A percentile compares a stretch with the other conserved stretches of the same genome.
phyloP scores from a whole-genome alignment of 139 green algal genomes.

The Deuterostichococcus epilithicus region DNA sequence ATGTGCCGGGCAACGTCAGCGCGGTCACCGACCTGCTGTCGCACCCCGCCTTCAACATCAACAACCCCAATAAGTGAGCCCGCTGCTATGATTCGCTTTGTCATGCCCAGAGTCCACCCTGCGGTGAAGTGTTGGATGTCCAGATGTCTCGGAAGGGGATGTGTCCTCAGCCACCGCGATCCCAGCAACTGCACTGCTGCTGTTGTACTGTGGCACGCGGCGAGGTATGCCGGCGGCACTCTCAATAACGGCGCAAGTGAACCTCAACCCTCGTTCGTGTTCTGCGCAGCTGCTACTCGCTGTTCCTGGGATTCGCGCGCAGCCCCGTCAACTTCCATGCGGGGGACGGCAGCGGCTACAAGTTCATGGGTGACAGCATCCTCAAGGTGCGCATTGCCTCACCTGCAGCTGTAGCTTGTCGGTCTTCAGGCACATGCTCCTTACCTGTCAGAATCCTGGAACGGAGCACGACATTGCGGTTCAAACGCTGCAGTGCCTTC shows the following conservation, averaged over 20 bases:
- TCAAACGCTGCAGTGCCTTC: too few relatives aligned
- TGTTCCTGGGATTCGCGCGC: conserved; percentile 76
- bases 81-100: conserved; percentile 69
- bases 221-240: too few relatives aligned
- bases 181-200: too few relatives aligned
- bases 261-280: not conserved
- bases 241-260: not conserved
- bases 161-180: too few relatives aligned
- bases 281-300: conserved; percentile 35
- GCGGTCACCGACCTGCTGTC: conserved; percentile 67
- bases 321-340: conserved; percentile 94
- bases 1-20: conserved; percentile 73
- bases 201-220: too few relatives aligned
- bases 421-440: too few relatives aligned
- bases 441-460: too few relatives aligned
- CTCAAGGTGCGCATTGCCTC: conserved; percentile 46
- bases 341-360: conserved; percentile 88
- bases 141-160: too few relatives aligned
- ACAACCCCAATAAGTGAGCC: conserved; percentile 84
- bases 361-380: conserved; percentile 87
- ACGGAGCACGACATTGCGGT: too few relatives aligned
- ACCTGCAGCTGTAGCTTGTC: too few relatives aligned
- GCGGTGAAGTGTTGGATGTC: not conserved
- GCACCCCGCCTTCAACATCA: conserved; percentile 87
- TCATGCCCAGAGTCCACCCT: conserved; percentile 36